These are phyloP conservation scores for Xylaria cubensis DNA, from an alignment of 495 filamentous ascomycete genomes.

Conservation along the genomic window DNA sequence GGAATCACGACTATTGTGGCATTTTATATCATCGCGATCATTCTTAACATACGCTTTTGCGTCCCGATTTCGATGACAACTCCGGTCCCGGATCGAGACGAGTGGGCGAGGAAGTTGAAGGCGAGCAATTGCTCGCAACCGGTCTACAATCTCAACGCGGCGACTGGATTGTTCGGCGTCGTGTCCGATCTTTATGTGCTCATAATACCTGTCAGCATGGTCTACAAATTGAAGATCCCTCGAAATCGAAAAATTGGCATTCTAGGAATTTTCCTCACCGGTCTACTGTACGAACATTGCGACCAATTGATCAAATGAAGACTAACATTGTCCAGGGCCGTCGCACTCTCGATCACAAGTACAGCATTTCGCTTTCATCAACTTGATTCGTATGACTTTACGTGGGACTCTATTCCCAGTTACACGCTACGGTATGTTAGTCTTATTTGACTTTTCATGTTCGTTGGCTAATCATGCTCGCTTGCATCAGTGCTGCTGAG, in stretches of 20 bases:
- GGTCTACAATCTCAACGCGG: slow-evolving; percentile 26
- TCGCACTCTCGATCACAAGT: slow-evolving; percentile 20
- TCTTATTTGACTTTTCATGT: neutral
- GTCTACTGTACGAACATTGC: slow-evolving; percentile 20
- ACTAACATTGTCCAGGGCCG: slow-evolving; percentile 14
- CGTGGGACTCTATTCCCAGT: slow-evolving; percentile 26
- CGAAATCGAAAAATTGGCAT: slow-evolving; percentile 24
- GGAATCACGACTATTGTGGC: slow-evolving; percentile 22
- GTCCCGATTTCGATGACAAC: slow-evolving; percentile 16
- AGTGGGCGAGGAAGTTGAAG: slow-evolving; percentile 20
- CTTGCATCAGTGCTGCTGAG: slow-evolving; percentile 17
- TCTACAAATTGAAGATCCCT: slow-evolving; percentile 18
- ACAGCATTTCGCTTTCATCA: slow-evolving; percentile 23
- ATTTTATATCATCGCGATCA: slow-evolving; percentile 20
- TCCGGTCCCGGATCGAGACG: neutral
- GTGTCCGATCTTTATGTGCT: slow-evolving; percentile 32
- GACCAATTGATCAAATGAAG: neutral
- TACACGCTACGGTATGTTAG: slow-evolving; percentile 23
- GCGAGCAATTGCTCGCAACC: slow-evolving; percentile 27
- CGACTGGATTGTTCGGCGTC: slow-evolving; percentile 23
- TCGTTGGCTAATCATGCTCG: neutral
- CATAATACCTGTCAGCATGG: slow-evolving; percentile 29
- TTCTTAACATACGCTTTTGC: slow-evolving; percentile 23
- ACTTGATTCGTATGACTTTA: slow-evolving; percentile 21
- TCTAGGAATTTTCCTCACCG: slow-evolving; percentile 29